Base-by-base conservation (phyloP, 805 yeast species). In the Metschnikowia lachancei region DNA sequence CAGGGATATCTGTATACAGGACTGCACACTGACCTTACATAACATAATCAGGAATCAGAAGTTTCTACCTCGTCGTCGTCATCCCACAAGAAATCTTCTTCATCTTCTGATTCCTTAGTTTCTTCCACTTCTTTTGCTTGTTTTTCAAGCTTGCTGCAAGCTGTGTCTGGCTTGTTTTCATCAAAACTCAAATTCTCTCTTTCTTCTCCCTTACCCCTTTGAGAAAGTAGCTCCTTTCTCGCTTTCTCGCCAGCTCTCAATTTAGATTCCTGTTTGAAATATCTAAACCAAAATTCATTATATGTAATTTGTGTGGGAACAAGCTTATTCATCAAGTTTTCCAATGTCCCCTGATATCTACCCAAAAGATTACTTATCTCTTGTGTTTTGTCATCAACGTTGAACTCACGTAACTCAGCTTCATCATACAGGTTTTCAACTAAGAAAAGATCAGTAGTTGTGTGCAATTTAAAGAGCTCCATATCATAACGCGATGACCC, bases 221-320 rank as follows among this genome's bases (percentile, higher is more conserved):
- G 45, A 28, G 75, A 69, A 37, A 87, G 69, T 45, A 87, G 69
- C 53, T 76, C 75, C 64, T 83, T 83, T 59, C 96, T 75, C 60
- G 81, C 75, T 57, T 70, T 69, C 57, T 89, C 95, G 55, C 78
- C 82, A 38, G 75, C 74, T 35, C 77, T 72, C 17, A 88, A 78
- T 54, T 74, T 72, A 11, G 66, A 62, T 47, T 76, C 78, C 57
- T 76, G 69, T 44, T 67, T 71, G 64, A 80, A 85, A 65, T 87
- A 90, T 29, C 82, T 74, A 37, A 70, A 67, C 97, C 97, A 91
- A 63, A 91, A 91, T 39, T 70, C 70, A 20, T 75, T 68, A 56
- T 82, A 85, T 3, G 78, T 58, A 31, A 83, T 64, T 54, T 76
- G 62, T 7, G 74, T 77, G 0, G 96, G 95, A 1, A 90, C 95